Conservation (phyloP, 129 eudicot species). For the Pittosporum tobira region DNA sequence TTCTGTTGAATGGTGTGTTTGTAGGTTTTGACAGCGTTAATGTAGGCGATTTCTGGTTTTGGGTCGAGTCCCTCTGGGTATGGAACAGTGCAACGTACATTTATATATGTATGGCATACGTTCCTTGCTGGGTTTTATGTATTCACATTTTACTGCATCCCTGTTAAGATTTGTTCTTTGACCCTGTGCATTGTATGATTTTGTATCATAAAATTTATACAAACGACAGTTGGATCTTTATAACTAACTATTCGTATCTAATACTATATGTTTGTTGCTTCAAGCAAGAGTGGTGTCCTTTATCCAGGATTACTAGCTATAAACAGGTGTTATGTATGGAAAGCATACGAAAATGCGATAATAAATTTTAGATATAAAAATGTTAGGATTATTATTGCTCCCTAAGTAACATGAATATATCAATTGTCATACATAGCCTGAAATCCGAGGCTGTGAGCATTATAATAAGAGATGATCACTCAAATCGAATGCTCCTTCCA, state of each 20-base stretch:
- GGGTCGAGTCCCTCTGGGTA: conserved; percentile 81
- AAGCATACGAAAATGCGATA: no score
- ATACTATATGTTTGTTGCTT: no score
- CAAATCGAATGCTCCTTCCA: no score
- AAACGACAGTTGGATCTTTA: not conserved
- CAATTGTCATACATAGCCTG: no score
- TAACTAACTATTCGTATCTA: not conserved
- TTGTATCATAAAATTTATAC: not conserved
- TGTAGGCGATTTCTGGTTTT: conserved; percentile 71
- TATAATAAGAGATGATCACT: no score
- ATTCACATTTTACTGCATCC: conserved; percentile 54
- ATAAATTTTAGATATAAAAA: no score
- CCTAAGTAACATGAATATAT: no score
- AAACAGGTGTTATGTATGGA: no score
- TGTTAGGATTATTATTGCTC: no score
- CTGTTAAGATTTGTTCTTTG: conserved; percentile 18
- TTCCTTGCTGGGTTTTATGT: conserved; percentile 91
- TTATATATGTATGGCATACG: conserved; percentile 71
- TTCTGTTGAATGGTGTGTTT: conserved; percentile 40
- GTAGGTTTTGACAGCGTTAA: conserved; percentile 30
- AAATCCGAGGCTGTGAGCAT: no score
- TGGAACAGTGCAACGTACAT: conserved; percentile 95
- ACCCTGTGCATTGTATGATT: not conserved
- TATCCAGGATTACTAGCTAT: no score
- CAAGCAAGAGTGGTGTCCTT: not conserved